Percentiles rank a stretch among this genome's conserved stretches.
Evolutionary conservation across 495 filamentous ascomycete genomes (phyloP).

Genomic region (Cercophora sp.): DNA sequence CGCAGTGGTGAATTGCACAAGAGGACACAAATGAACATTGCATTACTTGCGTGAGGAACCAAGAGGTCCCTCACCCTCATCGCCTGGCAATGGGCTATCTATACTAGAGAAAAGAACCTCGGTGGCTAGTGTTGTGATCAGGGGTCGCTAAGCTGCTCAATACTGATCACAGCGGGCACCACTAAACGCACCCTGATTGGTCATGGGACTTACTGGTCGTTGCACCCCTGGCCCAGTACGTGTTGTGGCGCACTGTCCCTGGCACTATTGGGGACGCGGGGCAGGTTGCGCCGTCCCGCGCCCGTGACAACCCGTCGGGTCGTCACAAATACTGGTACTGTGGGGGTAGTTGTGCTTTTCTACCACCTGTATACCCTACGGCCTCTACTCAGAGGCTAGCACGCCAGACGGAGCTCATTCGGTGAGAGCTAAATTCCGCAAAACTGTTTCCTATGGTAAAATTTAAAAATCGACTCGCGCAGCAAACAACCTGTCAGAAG

Average conservation of each 20-base stretch:
- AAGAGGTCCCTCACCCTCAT: not conserved
- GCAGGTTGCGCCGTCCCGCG: too few species aligned
- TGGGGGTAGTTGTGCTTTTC: too few species aligned
- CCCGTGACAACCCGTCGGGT: too few species aligned
- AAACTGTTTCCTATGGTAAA: not conserved
- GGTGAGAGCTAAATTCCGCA: not conserved
- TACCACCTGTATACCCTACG: not conserved
- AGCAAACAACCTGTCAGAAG: too few species aligned
- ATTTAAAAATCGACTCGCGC: not conserved
- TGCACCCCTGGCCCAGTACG: not conserved
- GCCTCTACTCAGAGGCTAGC: not conserved
- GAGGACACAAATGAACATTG: slow-evolving; percentile 3
- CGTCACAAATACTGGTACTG: too few species aligned
- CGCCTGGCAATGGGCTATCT: not conserved
- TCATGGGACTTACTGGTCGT: not conserved
- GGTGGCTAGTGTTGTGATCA: not conserved
- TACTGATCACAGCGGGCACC: not conserved
- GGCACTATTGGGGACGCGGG: too few species aligned
- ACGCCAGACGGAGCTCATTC: slow-evolving; percentile 1
- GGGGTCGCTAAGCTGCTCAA: not conserved
- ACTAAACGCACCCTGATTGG: not conserved
- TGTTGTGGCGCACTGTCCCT: too few species aligned
- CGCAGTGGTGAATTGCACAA: not conserved
- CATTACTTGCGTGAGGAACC: slow-evolving; percentile 4
- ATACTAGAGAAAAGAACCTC: not conserved